Conservation (phyloP, 2,329 filamentous ascomycete species). For the Cordyceps javanica region DNA sequence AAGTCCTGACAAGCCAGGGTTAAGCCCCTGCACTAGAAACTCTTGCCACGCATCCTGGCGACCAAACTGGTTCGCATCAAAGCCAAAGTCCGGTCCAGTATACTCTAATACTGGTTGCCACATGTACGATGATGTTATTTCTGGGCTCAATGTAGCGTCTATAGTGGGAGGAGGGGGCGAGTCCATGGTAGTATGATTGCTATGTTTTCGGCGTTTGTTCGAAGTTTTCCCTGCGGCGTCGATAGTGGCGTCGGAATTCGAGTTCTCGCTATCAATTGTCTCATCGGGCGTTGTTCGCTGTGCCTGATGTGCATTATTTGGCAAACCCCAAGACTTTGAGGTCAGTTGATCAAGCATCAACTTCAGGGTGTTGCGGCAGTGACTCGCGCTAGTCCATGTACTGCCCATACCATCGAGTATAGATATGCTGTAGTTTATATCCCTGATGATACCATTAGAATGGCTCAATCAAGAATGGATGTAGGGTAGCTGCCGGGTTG, state of each 20-base stretch:
- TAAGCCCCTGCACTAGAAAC: not conserved
- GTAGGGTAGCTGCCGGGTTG: conserved; percentile 1
- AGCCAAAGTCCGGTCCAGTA: conserved; percentile 13
- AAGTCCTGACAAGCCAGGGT: not conserved
- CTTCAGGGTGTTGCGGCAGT: not conserved
- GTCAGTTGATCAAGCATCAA: not conserved
- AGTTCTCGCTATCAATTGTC: not conserved
- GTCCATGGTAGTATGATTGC: not conserved
- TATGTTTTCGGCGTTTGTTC: not conserved
- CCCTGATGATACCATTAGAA: not conserved
- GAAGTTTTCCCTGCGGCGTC: not conserved
- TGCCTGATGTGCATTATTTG: not conserved
- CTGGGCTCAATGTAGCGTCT: not conserved
- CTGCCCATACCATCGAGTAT: not conserved
- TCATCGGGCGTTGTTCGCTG: not conserved
- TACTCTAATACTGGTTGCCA: conserved; percentile 11
- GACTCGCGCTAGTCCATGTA: not conserved
- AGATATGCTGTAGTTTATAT: not conserved
- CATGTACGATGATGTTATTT: not conserved
- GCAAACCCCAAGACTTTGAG: not conserved
- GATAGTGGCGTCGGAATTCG: not conserved
- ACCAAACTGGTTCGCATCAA: conserved; percentile 1
- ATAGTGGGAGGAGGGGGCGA: not conserved
- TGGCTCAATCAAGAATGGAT: too few species aligned
- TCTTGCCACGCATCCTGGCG: conserved; percentile 6